Conservation (phyloP, 805 yeast genomes). For the Metschnikowia hibisci region DNA sequence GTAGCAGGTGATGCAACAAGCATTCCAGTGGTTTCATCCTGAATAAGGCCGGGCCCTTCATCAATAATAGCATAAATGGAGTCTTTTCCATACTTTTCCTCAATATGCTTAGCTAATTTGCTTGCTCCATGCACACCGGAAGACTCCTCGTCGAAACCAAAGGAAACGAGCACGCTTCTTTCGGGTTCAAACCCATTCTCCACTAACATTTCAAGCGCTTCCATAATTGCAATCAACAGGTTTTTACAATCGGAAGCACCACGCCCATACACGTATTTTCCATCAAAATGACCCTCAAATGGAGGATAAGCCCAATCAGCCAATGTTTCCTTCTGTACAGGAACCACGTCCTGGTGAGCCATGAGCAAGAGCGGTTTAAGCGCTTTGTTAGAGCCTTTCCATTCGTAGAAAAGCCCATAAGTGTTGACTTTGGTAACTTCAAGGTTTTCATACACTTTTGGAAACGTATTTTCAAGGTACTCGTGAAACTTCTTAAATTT, state of each 20-base stretch:
- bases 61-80: conserved; percentile 18
- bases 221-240: conserved; percentile 59
- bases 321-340: conserved; percentile 16
- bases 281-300: conserved; percentile 15
- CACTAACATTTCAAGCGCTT: conserved; percentile 25
- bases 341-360: conserved; percentile 18
- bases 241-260: conserved; percentile 78
- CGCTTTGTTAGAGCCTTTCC: conserved; percentile 14
- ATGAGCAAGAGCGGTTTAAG: conserved; percentile 18
- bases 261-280: conserved; percentile 61
- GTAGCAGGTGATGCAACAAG: conserved; percentile 15
- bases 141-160: conserved; percentile 20
- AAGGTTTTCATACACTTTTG: conserved; percentile 8
- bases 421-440: conserved; percentile 15
- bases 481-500: conserved; percentile 20
- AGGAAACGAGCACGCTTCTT: conserved; percentile 14
- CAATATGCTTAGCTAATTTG: conserved; percentile 9
- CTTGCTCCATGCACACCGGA: conserved; percentile 15
- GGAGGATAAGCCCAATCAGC: conserved; percentile 17
- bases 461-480: conserved; percentile 14
- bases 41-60: conserved; percentile 17
- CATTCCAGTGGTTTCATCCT: conserved; percentile 10
- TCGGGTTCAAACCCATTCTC: conserved; percentile 10
- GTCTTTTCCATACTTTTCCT: conserved; percentile 13
- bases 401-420: conserved; percentile 14